Conservation (phyloP, 345 rosid genomes). For the Gossypium longicalyx region DNA sequence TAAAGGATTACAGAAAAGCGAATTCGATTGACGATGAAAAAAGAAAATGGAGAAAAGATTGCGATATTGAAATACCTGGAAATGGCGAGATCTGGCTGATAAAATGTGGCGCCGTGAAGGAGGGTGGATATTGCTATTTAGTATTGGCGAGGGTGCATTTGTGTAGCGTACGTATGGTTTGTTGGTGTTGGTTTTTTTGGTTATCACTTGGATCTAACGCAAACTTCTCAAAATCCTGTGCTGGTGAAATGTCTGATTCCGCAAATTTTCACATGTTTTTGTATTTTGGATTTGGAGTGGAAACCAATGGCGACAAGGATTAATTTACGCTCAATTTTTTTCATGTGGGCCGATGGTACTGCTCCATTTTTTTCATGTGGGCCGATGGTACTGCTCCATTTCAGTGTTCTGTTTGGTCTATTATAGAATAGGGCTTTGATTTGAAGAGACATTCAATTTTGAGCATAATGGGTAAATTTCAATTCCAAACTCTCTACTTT, state of each 20-base stretch:
- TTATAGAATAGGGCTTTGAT: no score
- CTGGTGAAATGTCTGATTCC: background rate
- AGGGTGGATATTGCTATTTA: background rate
- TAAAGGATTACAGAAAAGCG: background rate
- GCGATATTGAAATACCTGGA: slow-evolving; percentile 15
- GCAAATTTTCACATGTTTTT: background rate
- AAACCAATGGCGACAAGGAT: background rate
- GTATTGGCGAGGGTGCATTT: background rate
- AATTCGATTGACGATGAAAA: background rate
- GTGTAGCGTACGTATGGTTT: background rate
- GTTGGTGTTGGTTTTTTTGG: background rate
- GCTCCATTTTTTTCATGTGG: background rate
- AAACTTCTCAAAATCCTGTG: slow-evolving; percentile 17
- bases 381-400: background rate
- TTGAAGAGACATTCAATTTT: no score
- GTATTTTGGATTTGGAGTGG: background rate
- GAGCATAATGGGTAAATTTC: no score
- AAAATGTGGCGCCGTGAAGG: background rate
- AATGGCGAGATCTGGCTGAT: slow-evolving; percentile 8
- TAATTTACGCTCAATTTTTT: no score
- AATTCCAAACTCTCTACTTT: no score
- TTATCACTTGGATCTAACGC: slow-evolving; percentile 33
- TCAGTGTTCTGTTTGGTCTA: background rate
- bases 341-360: background rate
- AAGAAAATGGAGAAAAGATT: background rate